phyloP scores from a whole-genome alignment of 768 basidiomycete genomes.

The Arthromyces matolae region DNA sequence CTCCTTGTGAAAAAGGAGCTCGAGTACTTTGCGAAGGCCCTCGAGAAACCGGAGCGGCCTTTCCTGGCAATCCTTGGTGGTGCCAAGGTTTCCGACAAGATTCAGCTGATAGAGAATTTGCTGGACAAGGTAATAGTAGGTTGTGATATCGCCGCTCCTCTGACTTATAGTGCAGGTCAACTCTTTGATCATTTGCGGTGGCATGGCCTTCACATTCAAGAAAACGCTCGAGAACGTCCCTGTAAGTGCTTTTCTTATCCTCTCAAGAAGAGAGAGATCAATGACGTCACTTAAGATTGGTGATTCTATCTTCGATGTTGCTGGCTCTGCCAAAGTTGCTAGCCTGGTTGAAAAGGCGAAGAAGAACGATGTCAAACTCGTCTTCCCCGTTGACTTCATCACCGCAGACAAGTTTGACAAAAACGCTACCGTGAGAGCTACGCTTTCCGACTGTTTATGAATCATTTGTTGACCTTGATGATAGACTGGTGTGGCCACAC shows the following conservation, averaged over 20 bases:
- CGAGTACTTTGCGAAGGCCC: conserved; percentile 96
- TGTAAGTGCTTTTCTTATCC: conserved; percentile 32
- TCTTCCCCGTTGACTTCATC: conserved; percentile 93
- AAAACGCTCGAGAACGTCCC: conserved; percentile 81
- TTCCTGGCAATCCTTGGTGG: conserved; percentile 99
- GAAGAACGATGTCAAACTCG: conserved; percentile 86
- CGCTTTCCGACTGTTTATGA: background rate
- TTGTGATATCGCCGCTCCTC: too few relatives aligned
- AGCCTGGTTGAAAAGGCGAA: conserved; percentile 88
- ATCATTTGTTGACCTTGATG: background rate
- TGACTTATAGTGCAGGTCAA: conserved; percentile 79
- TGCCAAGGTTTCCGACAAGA: conserved; percentile 99
- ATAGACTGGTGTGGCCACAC: conserved; percentile 74
- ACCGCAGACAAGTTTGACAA: conserved; percentile 95
- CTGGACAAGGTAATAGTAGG: conserved; percentile 79
- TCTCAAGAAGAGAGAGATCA: background rate
- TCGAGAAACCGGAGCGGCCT: conserved; percentile 90
- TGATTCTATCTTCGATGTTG: conserved; percentile 87
- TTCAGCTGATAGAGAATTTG: conserved; percentile 98
- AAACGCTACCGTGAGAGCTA: conserved; percentile 71
- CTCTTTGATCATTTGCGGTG: conserved; percentile 93
- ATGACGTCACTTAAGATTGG: conserved; percentile 63
- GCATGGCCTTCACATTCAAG: conserved; percentile 99
- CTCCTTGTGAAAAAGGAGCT: conserved; percentile 99
- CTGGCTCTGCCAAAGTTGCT: conserved; percentile 83